These are phyloP conservation scores for Botrytis elliptica DNA, from an alignment of 2,329 filamentous ascomycete genomes.

Conservation along the genomic window DNA sequence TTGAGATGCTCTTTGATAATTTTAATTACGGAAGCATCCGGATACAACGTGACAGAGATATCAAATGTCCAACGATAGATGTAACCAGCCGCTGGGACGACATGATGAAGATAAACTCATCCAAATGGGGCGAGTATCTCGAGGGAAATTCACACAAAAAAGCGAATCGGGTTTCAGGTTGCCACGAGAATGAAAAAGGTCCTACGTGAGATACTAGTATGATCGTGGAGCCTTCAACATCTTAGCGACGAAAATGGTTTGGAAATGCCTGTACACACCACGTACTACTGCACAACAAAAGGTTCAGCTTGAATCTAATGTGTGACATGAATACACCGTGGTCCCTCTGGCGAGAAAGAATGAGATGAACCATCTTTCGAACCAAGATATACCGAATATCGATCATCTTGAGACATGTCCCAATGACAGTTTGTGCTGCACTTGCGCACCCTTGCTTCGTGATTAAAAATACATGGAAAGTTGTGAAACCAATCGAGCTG, in stretches of 20 bases:
- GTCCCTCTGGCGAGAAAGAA: not conserved
- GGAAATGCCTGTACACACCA: not conserved
- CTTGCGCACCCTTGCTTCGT: not conserved
- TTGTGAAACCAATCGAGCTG: too few relatives aligned
- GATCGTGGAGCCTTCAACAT: not conserved
- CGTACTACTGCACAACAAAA: not conserved
- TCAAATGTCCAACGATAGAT: not conserved
- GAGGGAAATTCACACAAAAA: not conserved
- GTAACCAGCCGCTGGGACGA: not conserved
- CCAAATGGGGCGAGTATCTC: not conserved
- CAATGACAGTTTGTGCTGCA: not conserved
- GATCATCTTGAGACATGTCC: not conserved
- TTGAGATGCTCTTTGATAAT: not conserved
- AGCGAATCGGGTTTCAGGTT: not conserved
- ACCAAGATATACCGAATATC: not conserved
- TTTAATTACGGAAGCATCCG: not conserved
- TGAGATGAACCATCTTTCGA: not conserved
- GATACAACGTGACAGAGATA: conserved; percentile 1
- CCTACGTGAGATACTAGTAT: not conserved
- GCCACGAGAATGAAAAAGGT: not conserved
- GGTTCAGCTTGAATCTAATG: not conserved
- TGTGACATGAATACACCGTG: not conserved
- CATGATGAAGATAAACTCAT: not conserved
- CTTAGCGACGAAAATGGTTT: too few relatives aligned
- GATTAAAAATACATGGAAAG: not conserved